Percentiles rank a stretch among this genome's conserved stretches.
These are phyloP conservation scores for Waitea zeae DNA, from an alignment of 1,284 basidiomycete genomes.

Conservation along the genomic window DNA sequence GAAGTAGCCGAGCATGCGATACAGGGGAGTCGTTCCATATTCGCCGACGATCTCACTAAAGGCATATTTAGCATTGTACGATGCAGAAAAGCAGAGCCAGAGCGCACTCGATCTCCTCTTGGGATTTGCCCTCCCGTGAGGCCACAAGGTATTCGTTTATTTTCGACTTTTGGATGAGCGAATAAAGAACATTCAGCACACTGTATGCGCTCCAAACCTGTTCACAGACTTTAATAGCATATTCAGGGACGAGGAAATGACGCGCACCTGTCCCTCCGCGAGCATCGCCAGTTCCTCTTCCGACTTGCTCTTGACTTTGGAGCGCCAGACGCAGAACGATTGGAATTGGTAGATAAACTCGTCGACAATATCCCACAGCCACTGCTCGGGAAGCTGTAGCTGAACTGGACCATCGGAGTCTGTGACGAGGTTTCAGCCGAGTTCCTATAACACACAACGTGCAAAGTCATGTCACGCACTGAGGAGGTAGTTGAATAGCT, in stretches of 20 bases:
- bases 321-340: slow-evolving; percentile 85
- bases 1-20: slow-evolving; percentile 96
- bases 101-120: slow-evolving; percentile 70
- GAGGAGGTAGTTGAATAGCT: slow-evolving; percentile 91
- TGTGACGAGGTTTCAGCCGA: too few relatives aligned
- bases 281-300: slow-evolving; percentile 82
- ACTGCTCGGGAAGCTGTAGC: slow-evolving; percentile 89
- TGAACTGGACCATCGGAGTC: slow-evolving; percentile 89
- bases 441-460: too few relatives aligned
- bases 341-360: slow-evolving; percentile 99
- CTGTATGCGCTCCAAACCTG: slow-evolving; percentile 97
- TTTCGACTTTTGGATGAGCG: slow-evolving; percentile 90
- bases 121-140: slow-evolving; percentile 59
- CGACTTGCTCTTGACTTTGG: slow-evolving; percentile 70
- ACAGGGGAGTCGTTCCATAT: slow-evolving; percentile 80
- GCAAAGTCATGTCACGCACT: slow-evolving; percentile 23
- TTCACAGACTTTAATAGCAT: too few relatives aligned
- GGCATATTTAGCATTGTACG: slow-evolving; percentile 4
- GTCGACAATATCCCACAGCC: slow-evolving; percentile 99
- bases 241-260: background rate
- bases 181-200: slow-evolving; percentile 95
- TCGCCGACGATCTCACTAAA: slow-evolving; percentile 76
- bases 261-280: slow-evolving; percentile 52
- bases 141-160: slow-evolving; percentile 90
- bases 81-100: background rate